These are phyloP conservation scores for Leccinum fuscescens DNA, from an alignment of 1,284 basidiomycete genomes.

Conservation along the genomic window DNA sequence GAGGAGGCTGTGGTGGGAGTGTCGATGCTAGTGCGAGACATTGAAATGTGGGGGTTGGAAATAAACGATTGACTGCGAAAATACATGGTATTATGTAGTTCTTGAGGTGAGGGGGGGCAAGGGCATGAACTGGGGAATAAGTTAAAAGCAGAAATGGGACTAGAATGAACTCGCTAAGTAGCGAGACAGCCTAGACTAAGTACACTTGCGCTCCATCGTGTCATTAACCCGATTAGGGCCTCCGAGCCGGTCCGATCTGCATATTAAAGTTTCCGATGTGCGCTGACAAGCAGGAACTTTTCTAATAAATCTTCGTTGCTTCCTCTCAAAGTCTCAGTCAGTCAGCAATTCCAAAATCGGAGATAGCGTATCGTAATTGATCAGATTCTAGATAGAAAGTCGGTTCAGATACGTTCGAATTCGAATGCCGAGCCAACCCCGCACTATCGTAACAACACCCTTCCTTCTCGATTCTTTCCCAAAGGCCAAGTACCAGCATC, in stretches of 20 bases:
- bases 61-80: background rate
- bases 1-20: background rate
- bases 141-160: conserved; percentile 8
- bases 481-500: background rate
- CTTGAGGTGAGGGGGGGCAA: conserved; percentile 1
- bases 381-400: background rate
- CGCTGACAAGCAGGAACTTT: background rate
- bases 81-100: conserved; percentile 10
- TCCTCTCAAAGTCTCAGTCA: too few relatives aligned
- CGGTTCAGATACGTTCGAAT: background rate
- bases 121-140: conserved; percentile 8
- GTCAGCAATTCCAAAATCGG: background rate
- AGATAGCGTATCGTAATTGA: background rate
- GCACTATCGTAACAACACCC: background rate
- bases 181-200: too few relatives aligned
- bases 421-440: background rate
- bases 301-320: too few relatives aligned
- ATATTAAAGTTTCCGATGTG: background rate
- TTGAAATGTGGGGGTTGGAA: background rate
- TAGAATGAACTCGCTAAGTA: background rate
- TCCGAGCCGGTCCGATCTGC: background rate
- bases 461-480: background rate
- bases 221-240: background rate
- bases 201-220: background rate
- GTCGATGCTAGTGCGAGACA: background rate